These are phyloP conservation scores for Allomyces javanicus DNA, from an alignment of 192 early-diverging fungal species.

Conservation along the genomic window DNA sequence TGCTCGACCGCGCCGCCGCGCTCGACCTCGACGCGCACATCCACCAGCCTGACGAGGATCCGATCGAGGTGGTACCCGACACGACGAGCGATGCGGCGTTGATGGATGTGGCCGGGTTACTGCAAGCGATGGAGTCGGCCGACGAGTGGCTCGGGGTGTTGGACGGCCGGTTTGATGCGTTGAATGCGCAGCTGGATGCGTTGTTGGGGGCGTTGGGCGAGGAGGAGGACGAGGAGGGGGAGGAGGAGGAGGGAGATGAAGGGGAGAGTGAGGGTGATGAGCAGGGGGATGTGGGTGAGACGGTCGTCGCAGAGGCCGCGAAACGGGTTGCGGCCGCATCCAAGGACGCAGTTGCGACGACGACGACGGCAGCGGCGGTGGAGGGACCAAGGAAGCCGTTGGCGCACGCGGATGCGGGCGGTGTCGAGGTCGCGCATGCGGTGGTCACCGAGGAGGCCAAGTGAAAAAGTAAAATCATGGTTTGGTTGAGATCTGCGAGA, in stretches of 20 bases:
- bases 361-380: background rate
- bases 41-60: background rate
- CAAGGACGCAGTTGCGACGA: slow-evolving; percentile 2
- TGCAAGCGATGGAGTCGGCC: background rate
- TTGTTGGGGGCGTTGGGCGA: slow-evolving; percentile 2
- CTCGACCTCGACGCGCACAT: background rate
- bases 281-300: slow-evolving; percentile 6
- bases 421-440: slow-evolving; percentile 12
- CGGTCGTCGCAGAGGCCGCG: background rate
- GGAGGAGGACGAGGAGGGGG: slow-evolving; percentile 9
- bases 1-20: background rate
- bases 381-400: slow-evolving; percentile 6
- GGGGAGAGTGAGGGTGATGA: slow-evolving; percentile 3
- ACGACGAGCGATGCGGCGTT: background rate
- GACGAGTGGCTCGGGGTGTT: background rate
- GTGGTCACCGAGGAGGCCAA: slow-evolving; percentile 14
- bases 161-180: background rate
- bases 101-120: background rate
- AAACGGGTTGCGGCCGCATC: background rate
- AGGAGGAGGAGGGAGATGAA: slow-evolving; percentile 5
- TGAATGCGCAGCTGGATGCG: background rate
- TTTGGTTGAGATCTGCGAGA: slow-evolving; percentile 9
- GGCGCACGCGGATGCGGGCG: slow-evolving; percentile 6
- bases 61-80: background rate
- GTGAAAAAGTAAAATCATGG: slow-evolving; percentile 11